Conservation (phyloP, 2,329 filamentous ascomycete genomes). For the Pseudomassariella vexata region DNA sequence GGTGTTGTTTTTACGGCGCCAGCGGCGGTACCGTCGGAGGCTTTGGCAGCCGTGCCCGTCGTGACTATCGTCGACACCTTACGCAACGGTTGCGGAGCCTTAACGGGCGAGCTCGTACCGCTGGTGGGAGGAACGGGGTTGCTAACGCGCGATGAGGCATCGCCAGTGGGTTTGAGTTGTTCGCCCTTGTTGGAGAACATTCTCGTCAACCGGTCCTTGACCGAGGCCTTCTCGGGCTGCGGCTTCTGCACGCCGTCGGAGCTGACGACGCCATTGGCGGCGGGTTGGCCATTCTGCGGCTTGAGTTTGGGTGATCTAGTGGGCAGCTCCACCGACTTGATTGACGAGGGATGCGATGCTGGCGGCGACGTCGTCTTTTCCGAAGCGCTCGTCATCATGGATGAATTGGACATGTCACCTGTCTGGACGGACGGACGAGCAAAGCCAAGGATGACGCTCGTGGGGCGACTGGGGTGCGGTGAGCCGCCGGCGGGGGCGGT, state of each 20-base stretch:
- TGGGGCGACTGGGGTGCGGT: slow-evolving; percentile 3
- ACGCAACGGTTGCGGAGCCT: slow-evolving; percentile 32
- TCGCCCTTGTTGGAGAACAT: slow-evolving; percentile 59
- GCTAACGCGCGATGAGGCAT: slow-evolving; percentile 25
- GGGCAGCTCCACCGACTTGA: slow-evolving; percentile 24
- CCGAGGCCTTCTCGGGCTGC: slow-evolving; percentile 50
- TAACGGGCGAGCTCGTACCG: too few relatives aligned
- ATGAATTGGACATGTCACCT: slow-evolving; percentile 7
- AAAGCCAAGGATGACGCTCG: background rate
- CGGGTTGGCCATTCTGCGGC: slow-evolving; percentile 22
- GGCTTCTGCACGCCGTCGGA: slow-evolving; percentile 29
- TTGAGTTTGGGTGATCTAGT: slow-evolving; percentile 22
- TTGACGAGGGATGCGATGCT: slow-evolving; percentile 25
- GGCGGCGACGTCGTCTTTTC: slow-evolving; percentile 24
- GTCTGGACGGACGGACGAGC: slow-evolving; percentile 6
- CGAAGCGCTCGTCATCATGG: slow-evolving; percentile 26
- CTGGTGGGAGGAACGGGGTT: slow-evolving; percentile 17
- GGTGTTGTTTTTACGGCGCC: slow-evolving; percentile 22
- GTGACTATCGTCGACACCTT: slow-evolving; percentile 40
- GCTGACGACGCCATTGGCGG: slow-evolving; percentile 19
- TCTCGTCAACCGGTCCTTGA: slow-evolving; percentile 59
- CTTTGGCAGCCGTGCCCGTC: slow-evolving; percentile 22
- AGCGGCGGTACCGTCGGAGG: slow-evolving; percentile 24
- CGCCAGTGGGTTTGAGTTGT: slow-evolving; percentile 26
- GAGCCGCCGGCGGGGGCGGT: background rate